phyloP scores from a whole-genome alignment of 225 moss, liverwort and hornwort species.

The Straminergon stramineum region DNA sequence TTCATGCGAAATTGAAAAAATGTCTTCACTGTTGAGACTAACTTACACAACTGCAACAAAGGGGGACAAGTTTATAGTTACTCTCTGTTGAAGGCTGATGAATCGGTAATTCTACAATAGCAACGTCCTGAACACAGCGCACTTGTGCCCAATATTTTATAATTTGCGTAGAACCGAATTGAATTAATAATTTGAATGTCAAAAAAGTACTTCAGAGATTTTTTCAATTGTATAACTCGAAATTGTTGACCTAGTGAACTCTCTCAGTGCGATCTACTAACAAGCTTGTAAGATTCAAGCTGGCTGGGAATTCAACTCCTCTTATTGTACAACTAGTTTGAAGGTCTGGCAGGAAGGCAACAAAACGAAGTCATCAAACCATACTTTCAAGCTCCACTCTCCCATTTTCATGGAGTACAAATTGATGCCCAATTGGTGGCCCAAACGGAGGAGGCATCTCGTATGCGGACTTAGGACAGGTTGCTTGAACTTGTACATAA shows the following conservation, averaged over 20 bases:
- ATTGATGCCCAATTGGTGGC: neutral
- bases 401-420: slow-evolving; percentile 3
- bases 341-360: neutral
- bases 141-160: neutral
- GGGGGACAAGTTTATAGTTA: neutral
- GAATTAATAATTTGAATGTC: neutral
- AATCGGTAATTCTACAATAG: neutral
- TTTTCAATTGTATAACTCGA: neutral
- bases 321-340: neutral
- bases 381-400: slow-evolving; percentile 8
- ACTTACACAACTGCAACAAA: neutral
- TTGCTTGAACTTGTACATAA: neutral
- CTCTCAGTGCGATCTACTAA: neutral
- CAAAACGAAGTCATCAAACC: neutral
- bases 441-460: neutral
- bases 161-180: neutral
- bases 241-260: neutral
- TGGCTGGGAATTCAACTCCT: neutral
- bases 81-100: neutral
- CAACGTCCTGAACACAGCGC: too few relatives aligned
- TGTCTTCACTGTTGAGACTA: neutral
- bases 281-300: neutral
- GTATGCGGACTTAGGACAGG: neutral
- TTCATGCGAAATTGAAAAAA: neutral
- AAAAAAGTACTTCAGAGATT: neutral